Conservation (phyloP, 352 stramenopile genomes). For the Phytopythium delawarense region DNA sequence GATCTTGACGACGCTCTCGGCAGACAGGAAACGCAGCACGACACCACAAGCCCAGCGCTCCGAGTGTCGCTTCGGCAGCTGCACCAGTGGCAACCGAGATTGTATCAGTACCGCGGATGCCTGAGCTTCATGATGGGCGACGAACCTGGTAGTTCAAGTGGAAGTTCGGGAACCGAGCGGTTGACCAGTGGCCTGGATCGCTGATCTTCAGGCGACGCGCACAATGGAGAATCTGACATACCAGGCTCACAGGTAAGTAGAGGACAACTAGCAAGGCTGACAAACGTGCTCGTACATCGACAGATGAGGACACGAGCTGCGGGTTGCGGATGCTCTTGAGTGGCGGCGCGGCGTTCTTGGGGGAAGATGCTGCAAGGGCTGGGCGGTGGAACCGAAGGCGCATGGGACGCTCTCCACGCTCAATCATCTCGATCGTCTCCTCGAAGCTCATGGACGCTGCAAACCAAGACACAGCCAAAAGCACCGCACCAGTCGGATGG, state of each 20-base stretch:
- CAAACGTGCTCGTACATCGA: conserved; percentile 27
- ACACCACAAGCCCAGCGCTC: conserved; percentile 73
- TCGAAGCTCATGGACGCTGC: conserved; percentile 57
- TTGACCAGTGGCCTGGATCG: conserved; percentile 62
- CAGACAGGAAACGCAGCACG: conserved; percentile 51
- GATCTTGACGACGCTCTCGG: conserved; percentile 65
- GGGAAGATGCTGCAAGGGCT: conserved; percentile 17
- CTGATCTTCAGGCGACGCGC: conserved; percentile 59
- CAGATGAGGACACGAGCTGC: conserved; percentile 27
- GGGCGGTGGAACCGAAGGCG: conserved; percentile 52
- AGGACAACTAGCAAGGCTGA: not conserved
- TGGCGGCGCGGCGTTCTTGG: not conserved
- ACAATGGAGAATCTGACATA: conserved; percentile 57
- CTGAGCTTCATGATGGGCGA: conserved; percentile 49
- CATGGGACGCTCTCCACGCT: conserved; percentile 51
- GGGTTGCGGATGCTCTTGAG: conserved; percentile 3
- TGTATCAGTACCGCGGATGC: conserved; percentile 34
- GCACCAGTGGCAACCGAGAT: not conserved
- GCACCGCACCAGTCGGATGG: not conserved
- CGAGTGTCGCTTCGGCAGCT: conserved; percentile 63
- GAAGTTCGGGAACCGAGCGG: conserved; percentile 49
- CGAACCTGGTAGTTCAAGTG: conserved; percentile 76
- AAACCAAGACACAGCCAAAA: not conserved
- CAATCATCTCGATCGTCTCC: conserved; percentile 46
- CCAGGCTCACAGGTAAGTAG: not conserved